Evolutionary conservation across 352 stramenopile genomes (phyloP).

Genomic region (Pythium pectinolyticum): DNA sequence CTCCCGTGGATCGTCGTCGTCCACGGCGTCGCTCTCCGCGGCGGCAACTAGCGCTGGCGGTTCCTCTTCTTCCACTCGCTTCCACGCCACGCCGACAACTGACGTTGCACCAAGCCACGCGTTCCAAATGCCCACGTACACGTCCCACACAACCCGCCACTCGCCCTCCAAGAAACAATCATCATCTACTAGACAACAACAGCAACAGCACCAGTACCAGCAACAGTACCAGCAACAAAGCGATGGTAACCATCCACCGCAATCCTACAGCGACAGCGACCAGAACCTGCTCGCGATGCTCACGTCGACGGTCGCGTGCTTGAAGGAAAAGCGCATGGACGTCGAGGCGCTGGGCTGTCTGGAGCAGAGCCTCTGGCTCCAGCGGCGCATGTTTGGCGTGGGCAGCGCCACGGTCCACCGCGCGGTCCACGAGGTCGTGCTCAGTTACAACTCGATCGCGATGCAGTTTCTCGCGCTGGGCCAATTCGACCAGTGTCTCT

Average conservation of each 20-base stretch:
- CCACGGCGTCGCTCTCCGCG: background rate
- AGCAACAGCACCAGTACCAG: background rate
- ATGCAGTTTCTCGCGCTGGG: constrained; percentile 61
- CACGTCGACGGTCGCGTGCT: constrained; percentile 57
- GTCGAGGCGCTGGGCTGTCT: constrained; percentile 71
- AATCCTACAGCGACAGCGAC: constrained; percentile 44
- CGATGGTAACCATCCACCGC: constrained; percentile 3
- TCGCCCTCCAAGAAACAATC: constrained; percentile 25
- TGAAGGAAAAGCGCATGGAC: constrained; percentile 77
- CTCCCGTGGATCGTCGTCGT: constrained; percentile 1
- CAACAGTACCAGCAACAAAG: background rate
- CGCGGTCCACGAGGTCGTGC: constrained; percentile 60
- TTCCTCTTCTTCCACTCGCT: no score
- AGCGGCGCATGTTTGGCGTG: constrained; percentile 73
- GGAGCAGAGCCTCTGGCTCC: constrained; percentile 75
- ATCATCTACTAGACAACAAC: no score
- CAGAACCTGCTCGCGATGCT: constrained; percentile 72
- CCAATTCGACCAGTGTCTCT: constrained; percentile 67
- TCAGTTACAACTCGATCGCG: constrained; percentile 76
- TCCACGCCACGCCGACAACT: background rate
- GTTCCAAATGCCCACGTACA: constrained; percentile 53
- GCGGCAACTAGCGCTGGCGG: no score
- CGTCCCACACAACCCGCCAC: constrained; percentile 34
- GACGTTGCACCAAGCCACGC: constrained; percentile 9
- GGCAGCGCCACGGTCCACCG: constrained; percentile 55